A percentile compares a stretch with the other conserved stretches of the same genome.
Conservation (phyloP, 257 asterid species). For the Solanum paucissectum region DNA sequence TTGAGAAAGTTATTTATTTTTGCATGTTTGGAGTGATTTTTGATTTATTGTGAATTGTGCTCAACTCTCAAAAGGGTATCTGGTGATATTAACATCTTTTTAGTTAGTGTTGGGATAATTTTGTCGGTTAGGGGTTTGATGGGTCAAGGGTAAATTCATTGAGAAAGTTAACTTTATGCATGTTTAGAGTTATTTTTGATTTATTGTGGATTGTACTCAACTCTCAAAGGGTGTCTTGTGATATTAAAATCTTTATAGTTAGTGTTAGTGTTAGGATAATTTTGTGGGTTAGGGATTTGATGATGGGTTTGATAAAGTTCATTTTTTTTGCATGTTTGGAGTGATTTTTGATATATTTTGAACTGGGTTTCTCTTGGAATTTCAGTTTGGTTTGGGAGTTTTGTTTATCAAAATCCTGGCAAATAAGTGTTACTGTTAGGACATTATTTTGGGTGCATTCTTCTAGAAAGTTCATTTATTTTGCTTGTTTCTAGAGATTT, state of each 20-base stretch:
- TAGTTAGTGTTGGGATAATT: neutral
- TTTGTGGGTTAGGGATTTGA: neutral
- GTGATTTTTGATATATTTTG: neutral
- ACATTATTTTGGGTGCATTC: neutral
- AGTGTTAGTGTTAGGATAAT: neutral
- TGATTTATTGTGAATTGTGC: neutral
- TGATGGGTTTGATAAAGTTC: neutral
- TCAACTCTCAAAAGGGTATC: neutral
- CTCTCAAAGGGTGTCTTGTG: neutral
- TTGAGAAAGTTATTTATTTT: neutral
- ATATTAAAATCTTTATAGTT: constrained; percentile 2
- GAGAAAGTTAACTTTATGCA: neutral
- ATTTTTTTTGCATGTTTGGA: neutral
- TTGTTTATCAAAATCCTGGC: neutral
- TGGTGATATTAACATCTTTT: constrained; percentile 4
- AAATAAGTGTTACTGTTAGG: neutral
- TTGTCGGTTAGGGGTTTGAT: neutral
- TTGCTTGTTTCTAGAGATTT: neutral
- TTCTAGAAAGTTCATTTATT: neutral
- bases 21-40: neutral
- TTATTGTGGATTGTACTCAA: neutral
- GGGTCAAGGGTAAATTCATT: neutral
- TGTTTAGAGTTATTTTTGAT: neutral
- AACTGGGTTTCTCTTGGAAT: neutral
- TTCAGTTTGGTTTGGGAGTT: neutral